phyloP scores from a whole-genome alignment of 2,329 filamentous ascomycete species.

The Trichoderma breve region DNA sequence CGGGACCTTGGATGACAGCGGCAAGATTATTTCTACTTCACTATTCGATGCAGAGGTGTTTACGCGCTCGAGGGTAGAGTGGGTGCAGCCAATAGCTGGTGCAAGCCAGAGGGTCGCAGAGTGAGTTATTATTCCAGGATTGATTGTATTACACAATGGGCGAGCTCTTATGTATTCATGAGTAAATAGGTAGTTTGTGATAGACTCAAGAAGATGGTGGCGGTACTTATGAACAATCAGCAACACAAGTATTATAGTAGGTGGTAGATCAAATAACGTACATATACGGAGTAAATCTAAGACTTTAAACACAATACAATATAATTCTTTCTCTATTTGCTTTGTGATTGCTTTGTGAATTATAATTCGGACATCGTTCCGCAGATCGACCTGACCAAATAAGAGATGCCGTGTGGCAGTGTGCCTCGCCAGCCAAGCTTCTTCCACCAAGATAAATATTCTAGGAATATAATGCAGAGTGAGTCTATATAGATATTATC shows the following conservation, averaged over 20 bases:
- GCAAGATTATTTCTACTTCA: background rate
- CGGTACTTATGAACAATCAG: background rate
- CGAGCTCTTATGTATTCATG: background rate
- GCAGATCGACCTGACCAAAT: no score
- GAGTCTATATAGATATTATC: no score
- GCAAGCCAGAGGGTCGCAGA: background rate
- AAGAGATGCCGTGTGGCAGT: no score
- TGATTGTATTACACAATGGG: background rate
- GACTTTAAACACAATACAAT: background rate
- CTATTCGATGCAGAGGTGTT: slow-evolving; percentile 1
- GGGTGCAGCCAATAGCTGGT: background rate
- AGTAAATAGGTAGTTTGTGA: background rate
- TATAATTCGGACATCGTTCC: no score
- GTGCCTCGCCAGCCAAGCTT: no score
- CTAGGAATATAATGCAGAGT: no score
- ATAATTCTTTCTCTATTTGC: background rate
- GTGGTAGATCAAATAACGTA: background rate
- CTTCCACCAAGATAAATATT: no score
- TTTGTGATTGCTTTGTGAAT: no score
- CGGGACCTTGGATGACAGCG: background rate
- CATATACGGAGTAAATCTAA: background rate
- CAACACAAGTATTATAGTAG: background rate
- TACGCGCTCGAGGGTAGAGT: background rate
- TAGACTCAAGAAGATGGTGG: background rate
- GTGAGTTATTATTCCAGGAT: background rate